Conservation (phyloP, 331 rosid genomes). For the Stylosanthes scabra region DNA sequence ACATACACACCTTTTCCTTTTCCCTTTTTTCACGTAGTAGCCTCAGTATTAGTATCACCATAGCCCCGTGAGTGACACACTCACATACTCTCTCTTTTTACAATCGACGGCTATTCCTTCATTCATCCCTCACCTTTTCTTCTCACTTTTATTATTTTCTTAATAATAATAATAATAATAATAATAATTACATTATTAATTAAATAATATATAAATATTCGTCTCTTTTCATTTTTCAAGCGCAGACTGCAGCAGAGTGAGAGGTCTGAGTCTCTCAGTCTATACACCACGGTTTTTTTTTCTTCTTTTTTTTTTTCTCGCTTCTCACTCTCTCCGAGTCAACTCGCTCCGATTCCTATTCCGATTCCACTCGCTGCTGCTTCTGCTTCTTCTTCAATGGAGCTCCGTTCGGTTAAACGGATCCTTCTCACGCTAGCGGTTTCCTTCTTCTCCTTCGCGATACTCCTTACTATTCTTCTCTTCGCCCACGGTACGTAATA, state of each 20-base stretch:
- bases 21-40: too few species aligned
- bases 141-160: too few species aligned
- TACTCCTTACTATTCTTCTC: conserved; percentile 15
- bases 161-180: too few species aligned
- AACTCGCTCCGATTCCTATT: background rate
- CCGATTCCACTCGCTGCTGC: background rate
- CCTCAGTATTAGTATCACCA: too few species aligned
- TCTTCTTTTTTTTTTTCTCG: background rate
- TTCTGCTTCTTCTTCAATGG: conserved; percentile 36
- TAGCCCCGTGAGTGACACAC: too few species aligned
- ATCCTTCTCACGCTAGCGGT: background rate
- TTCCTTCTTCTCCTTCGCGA: conserved; percentile 27
- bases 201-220: background rate
- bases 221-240: background rate
- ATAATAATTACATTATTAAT: too few species aligned
- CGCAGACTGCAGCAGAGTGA: background rate
- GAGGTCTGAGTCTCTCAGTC: background rate
- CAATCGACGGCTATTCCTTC: too few species aligned
- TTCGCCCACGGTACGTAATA: conserved; percentile 28
- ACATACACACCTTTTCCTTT: too few species aligned
- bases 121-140: too few species aligned
- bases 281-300: background rate
- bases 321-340: background rate
- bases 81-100: too few species aligned
- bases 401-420: conserved; percentile 34